These are phyloP conservation scores for Phytophthora sp. DNA, from an alignment of 352 stramenopile species.

Conservation along the genomic window DNA sequence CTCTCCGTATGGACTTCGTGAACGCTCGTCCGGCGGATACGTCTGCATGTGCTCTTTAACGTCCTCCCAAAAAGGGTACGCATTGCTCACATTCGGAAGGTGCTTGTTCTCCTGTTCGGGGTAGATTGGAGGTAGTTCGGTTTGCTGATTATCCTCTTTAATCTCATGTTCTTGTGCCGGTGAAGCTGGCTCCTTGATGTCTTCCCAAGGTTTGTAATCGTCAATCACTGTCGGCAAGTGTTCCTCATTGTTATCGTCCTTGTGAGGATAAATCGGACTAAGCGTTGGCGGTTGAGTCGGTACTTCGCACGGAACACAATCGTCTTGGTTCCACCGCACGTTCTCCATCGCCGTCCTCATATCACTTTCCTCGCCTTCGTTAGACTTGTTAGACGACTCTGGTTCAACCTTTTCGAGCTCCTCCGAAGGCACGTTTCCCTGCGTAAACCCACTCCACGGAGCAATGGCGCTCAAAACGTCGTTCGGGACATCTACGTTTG, in stretches of 20 bases:
- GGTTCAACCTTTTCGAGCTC: neutral
- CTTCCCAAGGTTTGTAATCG: conserved; percentile 16
- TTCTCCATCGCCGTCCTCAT: neutral
- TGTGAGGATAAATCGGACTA: conserved; percentile 10
- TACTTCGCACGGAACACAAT: conserved; percentile 29
- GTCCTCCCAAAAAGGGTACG: conserved; percentile 6
- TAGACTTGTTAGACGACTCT: neutral
- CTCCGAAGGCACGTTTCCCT: neutral
- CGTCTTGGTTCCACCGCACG: conserved; percentile 26
- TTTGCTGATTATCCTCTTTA: neutral
- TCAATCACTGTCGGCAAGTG: conserved; percentile 15
- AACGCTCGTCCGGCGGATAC: too few species aligned
- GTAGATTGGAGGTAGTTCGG: neutral
- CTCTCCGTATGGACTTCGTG: neutral
- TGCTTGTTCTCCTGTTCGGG: neutral
- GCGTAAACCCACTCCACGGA: conserved; percentile 2
- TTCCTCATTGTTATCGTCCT: conserved; percentile 15
- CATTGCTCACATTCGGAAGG: conserved; percentile 4
- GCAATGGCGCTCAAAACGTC: neutral
- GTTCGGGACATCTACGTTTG: neutral
- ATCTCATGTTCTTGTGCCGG: neutral
- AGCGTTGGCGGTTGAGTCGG: conserved; percentile 22
- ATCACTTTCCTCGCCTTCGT: neutral
- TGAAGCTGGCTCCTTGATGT: neutral
- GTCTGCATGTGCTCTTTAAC: neutral